These are phyloP conservation scores for Penicillium sp. DNA, from an alignment of 2,329 filamentous ascomycete genomes.

Conservation along the genomic window DNA sequence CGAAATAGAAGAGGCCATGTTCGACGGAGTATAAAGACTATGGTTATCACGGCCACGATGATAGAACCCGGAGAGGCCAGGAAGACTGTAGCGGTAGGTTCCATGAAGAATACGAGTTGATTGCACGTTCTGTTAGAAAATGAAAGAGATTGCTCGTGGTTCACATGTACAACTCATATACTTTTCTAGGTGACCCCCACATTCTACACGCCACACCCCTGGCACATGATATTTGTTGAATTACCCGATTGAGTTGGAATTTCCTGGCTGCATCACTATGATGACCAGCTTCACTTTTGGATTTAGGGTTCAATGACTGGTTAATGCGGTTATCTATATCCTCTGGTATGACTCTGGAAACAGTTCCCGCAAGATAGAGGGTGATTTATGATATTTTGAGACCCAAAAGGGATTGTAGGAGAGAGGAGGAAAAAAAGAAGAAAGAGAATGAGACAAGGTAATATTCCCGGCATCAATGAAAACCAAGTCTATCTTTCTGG, in stretches of 20 bases:
- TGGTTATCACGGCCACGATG: constrained; percentile 15
- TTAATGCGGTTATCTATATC: neutral
- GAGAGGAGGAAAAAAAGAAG: too few relatives aligned
- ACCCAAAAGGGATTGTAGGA: too few relatives aligned
- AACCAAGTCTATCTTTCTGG: too few relatives aligned
- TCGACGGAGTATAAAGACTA: constrained; percentile 11
- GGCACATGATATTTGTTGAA: neutral
- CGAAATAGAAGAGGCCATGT: constrained; percentile 15
- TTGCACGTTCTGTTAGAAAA: neutral
- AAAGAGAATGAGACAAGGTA: too few relatives aligned
- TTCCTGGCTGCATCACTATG: constrained; percentile 16
- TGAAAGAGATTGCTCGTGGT: neutral
- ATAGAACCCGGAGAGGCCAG: constrained; percentile 11
- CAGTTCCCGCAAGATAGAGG: too few relatives aligned
- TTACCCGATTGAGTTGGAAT: constrained; percentile 28
- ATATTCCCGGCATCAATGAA: too few relatives aligned
- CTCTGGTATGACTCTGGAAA: neutral
- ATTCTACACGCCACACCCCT: constrained; percentile 4
- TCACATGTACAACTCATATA: constrained; percentile 17
- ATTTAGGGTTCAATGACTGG: neutral
- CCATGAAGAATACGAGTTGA: constrained; percentile 7
- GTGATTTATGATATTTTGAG: too few relatives aligned
- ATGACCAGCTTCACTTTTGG: neutral
- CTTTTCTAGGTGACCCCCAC: constrained; percentile 16
- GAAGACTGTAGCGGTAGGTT: constrained; percentile 14